Conservation (phyloP, 306 rosid species). For the Medicago lupulina region DNA sequence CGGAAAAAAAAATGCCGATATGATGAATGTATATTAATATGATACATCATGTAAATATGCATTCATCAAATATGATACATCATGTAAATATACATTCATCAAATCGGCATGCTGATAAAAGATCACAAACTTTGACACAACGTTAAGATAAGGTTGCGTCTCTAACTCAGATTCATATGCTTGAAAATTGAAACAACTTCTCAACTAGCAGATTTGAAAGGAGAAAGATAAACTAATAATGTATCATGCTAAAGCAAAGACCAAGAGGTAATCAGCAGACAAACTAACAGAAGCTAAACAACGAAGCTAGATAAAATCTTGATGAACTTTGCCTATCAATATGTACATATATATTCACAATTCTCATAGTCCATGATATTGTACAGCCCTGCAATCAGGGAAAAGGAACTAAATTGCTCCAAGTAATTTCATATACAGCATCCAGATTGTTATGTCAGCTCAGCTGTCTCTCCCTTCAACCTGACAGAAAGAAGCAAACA, state of each 20-base stretch:
- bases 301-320: not conserved
- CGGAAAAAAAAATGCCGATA: too few species aligned
- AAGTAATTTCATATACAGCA: conserved; percentile 10
- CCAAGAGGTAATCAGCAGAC: not conserved
- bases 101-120: too few species aligned
- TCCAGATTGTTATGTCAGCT: conserved; percentile 29
- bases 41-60: too few species aligned
- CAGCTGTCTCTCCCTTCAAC: conserved; percentile 37
- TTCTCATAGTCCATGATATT: conserved; percentile 10
- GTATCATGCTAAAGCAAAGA: not conserved
- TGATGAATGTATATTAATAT: too few species aligned
- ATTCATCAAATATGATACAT: too few species aligned
- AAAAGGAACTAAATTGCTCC: conserved; percentile 25
- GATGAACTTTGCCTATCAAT: conserved; percentile 15
- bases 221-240: not conserved
- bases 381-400: not conserved
- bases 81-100: too few species aligned
- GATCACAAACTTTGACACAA: not conserved
- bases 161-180: not conserved
- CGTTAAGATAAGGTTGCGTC: not conserved
- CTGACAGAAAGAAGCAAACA: conserved; percentile 33
- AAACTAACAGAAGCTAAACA: not conserved
- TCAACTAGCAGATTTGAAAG: not conserved
- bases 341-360: conserved; percentile 48
- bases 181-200: not conserved